These are phyloP conservation scores for Saccharomycopsis sp. DNA, from an alignment of 805 yeast species.

Conservation along the genomic window DNA sequence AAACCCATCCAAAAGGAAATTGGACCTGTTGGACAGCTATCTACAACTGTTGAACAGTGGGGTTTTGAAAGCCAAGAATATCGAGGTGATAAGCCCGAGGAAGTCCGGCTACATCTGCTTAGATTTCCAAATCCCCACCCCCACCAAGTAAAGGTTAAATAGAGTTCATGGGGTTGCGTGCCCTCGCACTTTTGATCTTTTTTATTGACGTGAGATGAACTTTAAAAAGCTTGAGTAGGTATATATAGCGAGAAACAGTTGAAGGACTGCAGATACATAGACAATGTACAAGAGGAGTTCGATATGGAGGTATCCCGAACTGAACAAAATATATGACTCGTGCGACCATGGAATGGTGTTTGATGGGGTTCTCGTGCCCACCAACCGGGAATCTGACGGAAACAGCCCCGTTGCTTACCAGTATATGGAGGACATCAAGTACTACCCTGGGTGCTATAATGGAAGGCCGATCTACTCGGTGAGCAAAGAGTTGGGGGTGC, in stretches of 20 bases:
- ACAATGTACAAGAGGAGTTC: constrained; percentile 6
- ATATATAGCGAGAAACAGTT: too few species aligned
- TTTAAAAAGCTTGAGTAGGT: too few species aligned
- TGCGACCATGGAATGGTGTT: constrained; percentile 2
- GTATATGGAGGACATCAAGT: constrained; percentile 17
- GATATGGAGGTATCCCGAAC: constrained; percentile 12
- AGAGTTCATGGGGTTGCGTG: too few species aligned
- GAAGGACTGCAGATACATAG: too few species aligned
- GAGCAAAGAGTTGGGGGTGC: constrained; percentile 25
- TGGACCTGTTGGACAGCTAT: constrained; percentile 36
- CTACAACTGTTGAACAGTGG: constrained; percentile 28
- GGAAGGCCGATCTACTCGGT: constrained; percentile 30
- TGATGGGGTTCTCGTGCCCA: constrained; percentile 5
- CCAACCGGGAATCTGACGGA: not conserved
- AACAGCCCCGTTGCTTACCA: constrained; percentile 1
- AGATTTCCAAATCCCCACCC: constrained; percentile 48
- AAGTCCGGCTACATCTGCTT: constrained; percentile 46
- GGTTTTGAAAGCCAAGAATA: constrained; percentile 23
- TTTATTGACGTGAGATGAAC: too few species aligned
- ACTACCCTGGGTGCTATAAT: constrained; percentile 29
- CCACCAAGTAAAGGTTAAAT: too few species aligned
- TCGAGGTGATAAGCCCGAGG: constrained; percentile 42
- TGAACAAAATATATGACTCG: not conserved
- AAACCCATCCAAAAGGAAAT: constrained; percentile 24
- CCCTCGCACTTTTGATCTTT: too few species aligned